A percentile compares a stretch with the other conserved stretches of the same genome.
Conservation (phyloP, 352 stramenopile genomes). For the Globisporangium polare region DNA sequence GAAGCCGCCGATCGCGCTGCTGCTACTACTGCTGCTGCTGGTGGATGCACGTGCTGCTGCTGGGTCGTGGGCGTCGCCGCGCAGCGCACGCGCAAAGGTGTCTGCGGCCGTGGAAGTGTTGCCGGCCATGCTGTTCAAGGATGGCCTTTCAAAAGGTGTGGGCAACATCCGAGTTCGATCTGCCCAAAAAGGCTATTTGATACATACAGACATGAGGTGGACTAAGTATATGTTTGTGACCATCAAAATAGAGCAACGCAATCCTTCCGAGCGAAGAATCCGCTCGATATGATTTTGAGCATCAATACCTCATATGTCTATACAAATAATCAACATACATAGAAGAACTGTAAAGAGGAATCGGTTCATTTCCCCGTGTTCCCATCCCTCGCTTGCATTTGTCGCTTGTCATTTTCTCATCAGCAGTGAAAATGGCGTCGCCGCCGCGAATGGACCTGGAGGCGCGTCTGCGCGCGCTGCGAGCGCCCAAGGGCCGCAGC, state of each 20-base stretch:
- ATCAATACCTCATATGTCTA: too few species aligned
- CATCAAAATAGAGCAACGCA: too few species aligned
- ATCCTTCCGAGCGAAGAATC: too few species aligned
- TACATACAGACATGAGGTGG: too few species aligned
- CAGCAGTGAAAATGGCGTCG: slow-evolving; percentile 14
- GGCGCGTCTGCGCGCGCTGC: slow-evolving; percentile 51
- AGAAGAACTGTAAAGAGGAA: neutral
- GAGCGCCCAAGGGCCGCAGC: slow-evolving; percentile 24
- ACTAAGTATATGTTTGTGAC: too few species aligned
- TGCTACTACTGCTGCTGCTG: neutral
- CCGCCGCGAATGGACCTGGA: slow-evolving; percentile 44
- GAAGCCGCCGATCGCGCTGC: slow-evolving; percentile 46
- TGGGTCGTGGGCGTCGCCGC: neutral
- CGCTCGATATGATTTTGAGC: too few species aligned
- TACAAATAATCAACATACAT: neutral
- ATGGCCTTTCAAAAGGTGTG: slow-evolving; percentile 7
- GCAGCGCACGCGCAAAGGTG: slow-evolving; percentile 42
- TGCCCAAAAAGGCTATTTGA: too few species aligned
- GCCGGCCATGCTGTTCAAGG: slow-evolving; percentile 2
- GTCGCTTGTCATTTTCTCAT: slow-evolving; percentile 2
- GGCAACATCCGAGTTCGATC: neutral
- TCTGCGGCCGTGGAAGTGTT: slow-evolving; percentile 18
- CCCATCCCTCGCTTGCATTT: neutral
- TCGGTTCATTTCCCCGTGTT: neutral
- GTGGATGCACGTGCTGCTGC: neutral